These are phyloP conservation scores for Pterulicium gracile DNA, from an alignment of 1,284 basidiomycete species.

Conservation along the genomic window DNA sequence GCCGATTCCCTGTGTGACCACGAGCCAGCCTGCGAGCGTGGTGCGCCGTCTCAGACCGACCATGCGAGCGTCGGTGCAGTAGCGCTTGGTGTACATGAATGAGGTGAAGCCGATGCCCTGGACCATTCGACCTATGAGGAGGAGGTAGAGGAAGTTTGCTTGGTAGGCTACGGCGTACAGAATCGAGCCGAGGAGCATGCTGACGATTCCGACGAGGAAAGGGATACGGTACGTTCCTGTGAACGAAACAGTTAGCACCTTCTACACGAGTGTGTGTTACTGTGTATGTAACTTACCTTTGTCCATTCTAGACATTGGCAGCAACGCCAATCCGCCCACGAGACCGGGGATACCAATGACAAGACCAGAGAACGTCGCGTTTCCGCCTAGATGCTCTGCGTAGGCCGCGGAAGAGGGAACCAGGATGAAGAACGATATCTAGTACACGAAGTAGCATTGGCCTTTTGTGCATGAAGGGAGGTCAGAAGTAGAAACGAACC, in stretches of 20 bases:
- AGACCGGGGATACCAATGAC: conserved; percentile 57
- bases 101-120: conserved; percentile 30
- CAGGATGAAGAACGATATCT: conserved; percentile 61
- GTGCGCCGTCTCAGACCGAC: conserved; percentile 56
- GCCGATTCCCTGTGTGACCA: conserved; percentile 53
- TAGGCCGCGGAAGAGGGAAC: conserved; percentile 58
- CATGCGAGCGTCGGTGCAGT: conserved; percentile 54
- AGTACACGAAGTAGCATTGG: conserved; percentile 11
- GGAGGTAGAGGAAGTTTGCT: conserved; percentile 35
- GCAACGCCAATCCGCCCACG: conserved; percentile 43
- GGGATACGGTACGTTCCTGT: conserved; percentile 41
- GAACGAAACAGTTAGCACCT: too few relatives aligned
- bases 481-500: conserved; percentile 17
- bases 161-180: conserved; percentile 35
- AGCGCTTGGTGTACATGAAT: conserved; percentile 47
- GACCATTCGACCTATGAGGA: conserved; percentile 36
- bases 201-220: conserved; percentile 16
- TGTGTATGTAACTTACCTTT: too few relatives aligned
- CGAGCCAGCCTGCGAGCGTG: conserved; percentile 51
- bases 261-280: too few relatives aligned
- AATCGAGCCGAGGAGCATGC: conserved; percentile 23
- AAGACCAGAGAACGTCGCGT: conserved; percentile 55
- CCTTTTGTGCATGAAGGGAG: conserved; percentile 38
- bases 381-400: conserved; percentile 50
- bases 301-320: conserved; percentile 24